Evolutionary conservation across 2,329 filamentous ascomycete species (phyloP).

Genomic region (Madurella mycetomatis): DNA sequence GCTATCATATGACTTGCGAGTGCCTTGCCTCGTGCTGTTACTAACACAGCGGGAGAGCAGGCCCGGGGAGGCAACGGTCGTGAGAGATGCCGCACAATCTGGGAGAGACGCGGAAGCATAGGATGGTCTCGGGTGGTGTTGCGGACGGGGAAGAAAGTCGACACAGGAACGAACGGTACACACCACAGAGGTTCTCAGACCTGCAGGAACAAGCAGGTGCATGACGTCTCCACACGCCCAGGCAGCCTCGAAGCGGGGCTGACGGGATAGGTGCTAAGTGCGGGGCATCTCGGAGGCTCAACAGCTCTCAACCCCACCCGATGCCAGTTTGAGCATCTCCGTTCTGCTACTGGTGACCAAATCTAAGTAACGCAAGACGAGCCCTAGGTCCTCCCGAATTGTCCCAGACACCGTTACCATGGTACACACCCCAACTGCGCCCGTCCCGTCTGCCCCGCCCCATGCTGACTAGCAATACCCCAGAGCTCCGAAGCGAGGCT

Average conservation of each 20-base stretch:
- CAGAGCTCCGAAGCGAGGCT: slow-evolving; percentile 77
- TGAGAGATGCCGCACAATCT: slow-evolving; percentile 66
- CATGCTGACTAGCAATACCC: not conserved
- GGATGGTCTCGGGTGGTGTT: not conserved
- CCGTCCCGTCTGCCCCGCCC: not conserved
- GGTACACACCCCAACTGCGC: slow-evolving; percentile 1
- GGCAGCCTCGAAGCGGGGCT: not conserved
- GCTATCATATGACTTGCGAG: slow-evolving; percentile 37
- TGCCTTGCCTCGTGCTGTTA: slow-evolving; percentile 1
- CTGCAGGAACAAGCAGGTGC: not conserved
- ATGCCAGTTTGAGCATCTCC: not conserved
- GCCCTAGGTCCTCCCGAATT: not conserved
- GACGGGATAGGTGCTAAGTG: not conserved
- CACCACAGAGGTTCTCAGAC: not conserved
- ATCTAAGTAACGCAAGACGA: not conserved
- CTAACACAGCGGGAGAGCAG: slow-evolving; percentile 30
- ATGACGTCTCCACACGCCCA: not conserved
- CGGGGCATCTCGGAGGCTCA: slow-evolving; percentile 3
- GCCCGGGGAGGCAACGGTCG: slow-evolving; percentile 56
- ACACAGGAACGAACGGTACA: not conserved
- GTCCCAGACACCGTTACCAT: slow-evolving; percentile 3
- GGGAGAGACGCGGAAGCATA: slow-evolving; percentile 76
- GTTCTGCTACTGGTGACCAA: not conserved
- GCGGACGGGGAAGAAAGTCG: not conserved
- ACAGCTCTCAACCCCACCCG: not conserved